phyloP scores from a whole-genome alignment of 164 flowering plant genomes.

The Annona cherimola region DNA sequence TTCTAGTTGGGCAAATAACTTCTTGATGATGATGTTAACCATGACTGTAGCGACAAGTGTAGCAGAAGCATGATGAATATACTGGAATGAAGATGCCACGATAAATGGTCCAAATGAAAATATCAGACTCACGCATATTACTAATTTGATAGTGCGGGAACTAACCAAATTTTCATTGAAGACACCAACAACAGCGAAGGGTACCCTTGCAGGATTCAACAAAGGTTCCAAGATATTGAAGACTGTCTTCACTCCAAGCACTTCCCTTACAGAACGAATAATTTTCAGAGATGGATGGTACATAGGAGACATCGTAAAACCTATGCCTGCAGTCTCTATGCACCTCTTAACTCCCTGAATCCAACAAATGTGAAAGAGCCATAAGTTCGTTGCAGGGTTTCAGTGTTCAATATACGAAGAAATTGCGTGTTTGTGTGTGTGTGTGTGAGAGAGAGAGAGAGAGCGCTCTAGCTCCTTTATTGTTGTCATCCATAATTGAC shows the following conservation, averaged over 20 bases:
- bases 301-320: slow-evolving; percentile 88
- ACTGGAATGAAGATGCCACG: no score
- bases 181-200: slow-evolving; percentile 92
- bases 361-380: slow-evolving; percentile 14
- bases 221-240: slow-evolving; percentile 90
- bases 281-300: slow-evolving; percentile 96
- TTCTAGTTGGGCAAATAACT: no score
- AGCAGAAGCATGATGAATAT: no score
- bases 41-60: no score
- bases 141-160: background rate
- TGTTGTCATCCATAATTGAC: no score
- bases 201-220: slow-evolving; percentile 83
- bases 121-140: background rate
- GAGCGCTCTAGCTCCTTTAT: background rate
- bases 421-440: no score
- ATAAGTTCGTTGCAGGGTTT: background rate
- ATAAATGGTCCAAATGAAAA: no score
- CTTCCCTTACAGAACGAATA: slow-evolving; percentile 80
- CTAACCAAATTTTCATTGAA: slow-evolving; percentile 68
- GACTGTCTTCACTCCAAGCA: slow-evolving; percentile 84
- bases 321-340: slow-evolving; percentile 77
- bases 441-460: background rate
- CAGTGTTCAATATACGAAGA: background rate
- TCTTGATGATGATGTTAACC: no score
- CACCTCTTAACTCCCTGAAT: slow-evolving; percentile 61